Percentiles rank a stretch among this genome's conserved stretches.
These are phyloP conservation scores for Pneumocystis oryctolagi DNA, from an alignment of 1,139 yeast genomes.

Conservation along the genomic window DNA sequence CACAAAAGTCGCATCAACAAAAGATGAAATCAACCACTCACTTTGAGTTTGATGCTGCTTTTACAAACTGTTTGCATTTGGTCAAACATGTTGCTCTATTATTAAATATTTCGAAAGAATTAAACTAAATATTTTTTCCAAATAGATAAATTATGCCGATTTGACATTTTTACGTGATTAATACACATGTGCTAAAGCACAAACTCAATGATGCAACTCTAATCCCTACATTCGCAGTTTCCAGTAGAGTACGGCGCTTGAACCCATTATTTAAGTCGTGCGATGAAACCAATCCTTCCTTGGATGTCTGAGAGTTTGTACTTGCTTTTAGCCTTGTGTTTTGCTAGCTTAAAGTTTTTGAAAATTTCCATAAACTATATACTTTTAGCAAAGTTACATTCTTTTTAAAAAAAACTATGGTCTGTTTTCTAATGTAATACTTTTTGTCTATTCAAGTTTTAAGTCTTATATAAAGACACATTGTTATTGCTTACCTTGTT, in stretches of 20 bases:
- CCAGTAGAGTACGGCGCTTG: neutral
- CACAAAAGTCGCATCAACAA: too few relatives aligned
- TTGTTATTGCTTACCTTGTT: slow-evolving; percentile 36
- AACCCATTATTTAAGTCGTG: neutral
- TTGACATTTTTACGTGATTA: too few relatives aligned
- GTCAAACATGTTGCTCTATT: neutral
- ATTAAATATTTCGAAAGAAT: neutral
- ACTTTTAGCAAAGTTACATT: neutral
- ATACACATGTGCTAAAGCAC: neutral
- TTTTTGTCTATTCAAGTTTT: slow-evolving; percentile 11
- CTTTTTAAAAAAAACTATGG: neutral
- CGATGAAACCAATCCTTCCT: slow-evolving; percentile 1
- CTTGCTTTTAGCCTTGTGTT: neutral
- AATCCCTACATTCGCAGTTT: neutral
- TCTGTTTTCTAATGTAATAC: slow-evolving; percentile 13
- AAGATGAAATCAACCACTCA: too few relatives aligned
- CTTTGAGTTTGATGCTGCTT: neutral
- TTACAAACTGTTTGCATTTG: too few relatives aligned
- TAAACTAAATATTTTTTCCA: neutral
- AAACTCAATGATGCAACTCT: neutral
- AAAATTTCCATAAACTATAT: too few relatives aligned
- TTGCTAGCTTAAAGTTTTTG: neutral
- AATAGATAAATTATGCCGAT: neutral
- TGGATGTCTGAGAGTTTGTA: neutral
- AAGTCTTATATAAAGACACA: neutral